phyloP scores from a whole-genome alignment of 306 rosid species.

The Prinsepia uniflora region DNA sequence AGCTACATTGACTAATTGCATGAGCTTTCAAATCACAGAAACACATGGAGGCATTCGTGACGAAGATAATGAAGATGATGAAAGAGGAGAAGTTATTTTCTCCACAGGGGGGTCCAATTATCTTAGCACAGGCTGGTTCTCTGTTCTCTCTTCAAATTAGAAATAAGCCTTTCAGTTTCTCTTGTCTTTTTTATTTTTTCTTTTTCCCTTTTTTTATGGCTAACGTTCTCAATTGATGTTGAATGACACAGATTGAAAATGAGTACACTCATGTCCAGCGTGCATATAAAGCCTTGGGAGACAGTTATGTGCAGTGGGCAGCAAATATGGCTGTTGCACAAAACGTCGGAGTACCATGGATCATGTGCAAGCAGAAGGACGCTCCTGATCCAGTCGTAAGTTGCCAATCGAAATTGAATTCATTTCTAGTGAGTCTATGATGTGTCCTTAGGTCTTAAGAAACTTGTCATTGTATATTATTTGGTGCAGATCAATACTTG shows the following conservation, averaged over 20 bases:
- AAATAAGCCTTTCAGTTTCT: not conserved
- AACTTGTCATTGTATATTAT: not conserved
- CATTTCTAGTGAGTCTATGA: not conserved
- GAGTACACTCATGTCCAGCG: conserved; percentile 80
- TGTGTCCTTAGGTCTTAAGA: not conserved
- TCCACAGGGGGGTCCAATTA: conserved; percentile 87
- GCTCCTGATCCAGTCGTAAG: conserved; percentile 94
- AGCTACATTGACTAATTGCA: not conserved
- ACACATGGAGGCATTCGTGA: conserved; percentile 55
- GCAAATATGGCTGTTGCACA: conserved; percentile 57
- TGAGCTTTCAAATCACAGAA: conserved; percentile 30
- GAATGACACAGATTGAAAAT: conserved; percentile 64
- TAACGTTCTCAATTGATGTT: not conserved
- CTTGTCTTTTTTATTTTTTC: no score
- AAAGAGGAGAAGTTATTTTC: conserved; percentile 63
- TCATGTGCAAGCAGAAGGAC: conserved; percentile 92
- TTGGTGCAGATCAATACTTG: conserved; percentile 69
- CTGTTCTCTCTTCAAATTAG: not conserved
- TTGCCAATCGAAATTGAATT: not conserved
- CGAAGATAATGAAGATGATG: conserved; percentile 48
- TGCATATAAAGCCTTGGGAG: conserved; percentile 53
- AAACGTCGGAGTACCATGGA: conserved; percentile 70
- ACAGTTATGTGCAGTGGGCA: conserved; percentile 69
- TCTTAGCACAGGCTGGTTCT: conserved; percentile 67
- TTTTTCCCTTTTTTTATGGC: not conserved